These are phyloP conservation scores for Curvularia verruculosa DNA, from an alignment of 2,329 filamentous ascomycete species.

Conservation along the genomic window DNA sequence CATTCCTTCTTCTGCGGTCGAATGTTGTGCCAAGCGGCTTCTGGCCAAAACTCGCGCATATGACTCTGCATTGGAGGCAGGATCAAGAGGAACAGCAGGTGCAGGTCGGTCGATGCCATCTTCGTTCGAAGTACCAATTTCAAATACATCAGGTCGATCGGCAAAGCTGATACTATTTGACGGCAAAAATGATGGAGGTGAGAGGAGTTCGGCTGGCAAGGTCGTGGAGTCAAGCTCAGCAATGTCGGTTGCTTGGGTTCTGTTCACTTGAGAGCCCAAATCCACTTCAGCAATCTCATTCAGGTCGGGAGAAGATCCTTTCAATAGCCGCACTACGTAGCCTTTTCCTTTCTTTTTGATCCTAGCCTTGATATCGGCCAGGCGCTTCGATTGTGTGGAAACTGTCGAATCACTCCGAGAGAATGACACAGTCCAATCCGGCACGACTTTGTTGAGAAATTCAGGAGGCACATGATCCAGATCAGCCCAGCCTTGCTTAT, in stretches of 20 bases:
- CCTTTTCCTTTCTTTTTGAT: slow-evolving; percentile 45
- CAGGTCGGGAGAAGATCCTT: slow-evolving; percentile 31
- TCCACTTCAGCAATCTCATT: slow-evolving; percentile 40
- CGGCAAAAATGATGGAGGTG: background rate
- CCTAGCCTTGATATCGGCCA: slow-evolving; percentile 40
- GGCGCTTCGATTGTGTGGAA: slow-evolving; percentile 32
- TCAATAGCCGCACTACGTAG: slow-evolving; percentile 40
- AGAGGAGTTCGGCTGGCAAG: slow-evolving; percentile 28
- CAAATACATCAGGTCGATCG: slow-evolving; percentile 19
- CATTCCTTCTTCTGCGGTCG: slow-evolving; percentile 32
- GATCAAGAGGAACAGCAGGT: background rate
- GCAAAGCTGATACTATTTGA: background rate
- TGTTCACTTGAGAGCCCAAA: slow-evolving; percentile 19
- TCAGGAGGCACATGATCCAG: slow-evolving; percentile 37
- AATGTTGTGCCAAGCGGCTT: slow-evolving; percentile 8
- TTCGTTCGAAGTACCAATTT: slow-evolving; percentile 37
- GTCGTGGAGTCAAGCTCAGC: slow-evolving; percentile 29
- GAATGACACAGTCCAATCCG: slow-evolving; percentile 40
- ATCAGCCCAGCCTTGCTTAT: slow-evolving; percentile 39
- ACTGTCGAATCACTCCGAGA: slow-evolving; percentile 35
- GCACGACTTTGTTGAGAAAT: slow-evolving; percentile 39
- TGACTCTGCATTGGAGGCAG: background rate
- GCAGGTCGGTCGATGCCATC: slow-evolving; percentile 18
- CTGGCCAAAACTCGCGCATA: background rate
- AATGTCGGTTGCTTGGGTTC: slow-evolving; percentile 1